Evolutionary conservation across 2,329 filamentous ascomycete species (phyloP), one percentile per base, ranked within the genome.

Genomic region (Cordyceps militaris): DNA sequence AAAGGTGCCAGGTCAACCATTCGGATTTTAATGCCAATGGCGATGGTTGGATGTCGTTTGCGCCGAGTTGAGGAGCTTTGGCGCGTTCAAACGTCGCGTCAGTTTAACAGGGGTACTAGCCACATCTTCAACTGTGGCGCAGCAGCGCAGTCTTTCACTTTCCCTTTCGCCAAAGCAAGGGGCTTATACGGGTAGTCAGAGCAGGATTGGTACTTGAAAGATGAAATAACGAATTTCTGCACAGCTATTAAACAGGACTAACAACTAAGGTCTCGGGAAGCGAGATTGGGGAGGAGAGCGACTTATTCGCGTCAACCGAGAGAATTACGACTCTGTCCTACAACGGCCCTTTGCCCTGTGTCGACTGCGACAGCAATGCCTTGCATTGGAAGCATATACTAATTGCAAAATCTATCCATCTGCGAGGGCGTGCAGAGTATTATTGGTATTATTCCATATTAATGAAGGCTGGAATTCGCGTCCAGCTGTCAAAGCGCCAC

Each of bases 71-170:
- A 7, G n/a, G 5, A 43, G 16, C 43, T 38, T 21, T 40, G 3
- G 44, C 44, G 54, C 36, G 54, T 50, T 49, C 13, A 16, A 11
- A 28, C 8, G 53, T 47, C 53, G 53, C 53, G 53, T 56, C 34
- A 36, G 44, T 55, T 26, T 1, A 40, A 19, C 14, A 23, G 26
- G 23, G 19, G 44, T 32, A 56, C 53, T 32, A 57, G 54, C 54
- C 54, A 57, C 54, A 50, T 10, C 46, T 57, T 40, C 34, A 57
- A 57, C n/a, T 50, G 54, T 57, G 54, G 54, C 54, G 54, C 54
- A 56, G n/a, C 21, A 4, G 34, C 13, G 8, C 7, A 9, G 14
- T 13, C 34, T 9, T n/a, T n/a, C 34, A 38, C 34, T 6, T 4
- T n/a, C 6, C 5, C 10, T 11, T 34, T 34, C 5, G 4, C 14